Conservation (phyloP, 257 asterid species). For the Solanum habrochaites region DNA sequence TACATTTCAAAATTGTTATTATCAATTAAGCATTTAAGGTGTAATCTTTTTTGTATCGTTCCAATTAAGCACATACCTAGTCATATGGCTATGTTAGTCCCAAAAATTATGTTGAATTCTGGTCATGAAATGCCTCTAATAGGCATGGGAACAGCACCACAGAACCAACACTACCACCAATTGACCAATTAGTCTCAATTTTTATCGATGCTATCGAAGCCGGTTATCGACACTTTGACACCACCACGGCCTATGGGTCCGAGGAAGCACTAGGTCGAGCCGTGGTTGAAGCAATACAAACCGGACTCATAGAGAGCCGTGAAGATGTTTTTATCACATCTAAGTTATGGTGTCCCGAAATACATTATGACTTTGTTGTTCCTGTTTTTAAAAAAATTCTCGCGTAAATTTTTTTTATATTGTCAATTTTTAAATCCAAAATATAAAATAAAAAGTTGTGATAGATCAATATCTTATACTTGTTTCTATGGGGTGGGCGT, state of each 20-base stretch:
- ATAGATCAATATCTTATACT: neutral
- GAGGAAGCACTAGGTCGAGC: constrained; percentile 39
- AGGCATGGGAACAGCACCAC: constrained; percentile 1
- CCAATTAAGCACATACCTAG: neutral
- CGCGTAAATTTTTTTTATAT: constrained; percentile 4
- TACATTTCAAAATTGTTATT: neutral
- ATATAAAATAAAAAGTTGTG: neutral
- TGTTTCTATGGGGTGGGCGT: no score
- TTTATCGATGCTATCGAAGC: constrained; percentile 20
- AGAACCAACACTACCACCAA: constrained; percentile 10
- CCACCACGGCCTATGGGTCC: constrained; percentile 27
- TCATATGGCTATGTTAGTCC: neutral
- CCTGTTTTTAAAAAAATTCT: constrained; percentile 34
- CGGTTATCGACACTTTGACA: constrained; percentile 50
- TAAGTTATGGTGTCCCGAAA: constrained; percentile 18
- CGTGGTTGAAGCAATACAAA: constrained; percentile 18
- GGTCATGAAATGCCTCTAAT: neutral
- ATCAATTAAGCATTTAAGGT: no score
- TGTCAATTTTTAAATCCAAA: neutral
- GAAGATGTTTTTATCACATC: constrained; percentile 39
- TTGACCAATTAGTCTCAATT: constrained; percentile 16
- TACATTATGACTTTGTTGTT: constrained; percentile 27
- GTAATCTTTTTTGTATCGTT: neutral
- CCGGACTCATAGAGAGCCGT: constrained; percentile 24
- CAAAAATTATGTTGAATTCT: neutral